A percentile compares a stretch with the other conserved stretches of the same genome.
Conservation (phyloP, 495 filamentous ascomycete genomes). For the Cladorrhinum samala region DNA sequence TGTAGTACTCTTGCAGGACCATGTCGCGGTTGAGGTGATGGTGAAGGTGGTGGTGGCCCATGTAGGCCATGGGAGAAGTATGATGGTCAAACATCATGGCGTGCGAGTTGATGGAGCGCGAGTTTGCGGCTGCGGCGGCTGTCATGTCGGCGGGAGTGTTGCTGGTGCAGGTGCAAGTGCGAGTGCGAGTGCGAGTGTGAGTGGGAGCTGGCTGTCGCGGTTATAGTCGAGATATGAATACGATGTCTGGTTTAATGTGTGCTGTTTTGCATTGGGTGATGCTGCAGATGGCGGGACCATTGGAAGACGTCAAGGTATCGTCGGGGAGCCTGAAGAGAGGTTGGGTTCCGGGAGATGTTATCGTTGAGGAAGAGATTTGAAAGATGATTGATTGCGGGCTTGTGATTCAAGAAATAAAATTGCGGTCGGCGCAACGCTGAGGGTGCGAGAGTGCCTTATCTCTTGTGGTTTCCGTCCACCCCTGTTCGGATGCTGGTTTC, state of each 20-base stretch:
- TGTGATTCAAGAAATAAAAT: slow-evolving; percentile 7
- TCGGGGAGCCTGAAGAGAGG: neutral
- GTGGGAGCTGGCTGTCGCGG: neutral
- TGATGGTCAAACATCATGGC: slow-evolving; percentile 16
- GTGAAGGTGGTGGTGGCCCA: slow-evolving; percentile 21
- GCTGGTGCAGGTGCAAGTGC: no score
- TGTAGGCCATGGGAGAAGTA: slow-evolving; percentile 3
- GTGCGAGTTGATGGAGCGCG: slow-evolving; percentile 2
- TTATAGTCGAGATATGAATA: neutral
- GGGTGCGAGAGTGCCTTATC: slow-evolving; percentile 4
- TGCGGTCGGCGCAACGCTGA: slow-evolving; percentile 6
- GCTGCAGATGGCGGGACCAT: slow-evolving; percentile 11
- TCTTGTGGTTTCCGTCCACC: neutral
- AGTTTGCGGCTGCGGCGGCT: neutral
- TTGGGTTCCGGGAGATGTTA: neutral
- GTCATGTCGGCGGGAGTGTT: neutral
- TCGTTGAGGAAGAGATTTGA: neutral
- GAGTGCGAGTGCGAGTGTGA: neutral
- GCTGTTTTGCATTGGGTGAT: slow-evolving; percentile 1
- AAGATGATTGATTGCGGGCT: slow-evolving; percentile 8
- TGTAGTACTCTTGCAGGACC: slow-evolving; percentile 50
- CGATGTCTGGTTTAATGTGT: slow-evolving; percentile 2
- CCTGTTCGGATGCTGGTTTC: neutral
- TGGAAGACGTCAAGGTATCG: slow-evolving; percentile 4
- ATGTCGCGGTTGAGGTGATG: slow-evolving; percentile 38